These are phyloP conservation scores for Aspergillus puulaauensis DNA, from an alignment of 2,329 filamentous ascomycete genomes.

Conservation along the genomic window DNA sequence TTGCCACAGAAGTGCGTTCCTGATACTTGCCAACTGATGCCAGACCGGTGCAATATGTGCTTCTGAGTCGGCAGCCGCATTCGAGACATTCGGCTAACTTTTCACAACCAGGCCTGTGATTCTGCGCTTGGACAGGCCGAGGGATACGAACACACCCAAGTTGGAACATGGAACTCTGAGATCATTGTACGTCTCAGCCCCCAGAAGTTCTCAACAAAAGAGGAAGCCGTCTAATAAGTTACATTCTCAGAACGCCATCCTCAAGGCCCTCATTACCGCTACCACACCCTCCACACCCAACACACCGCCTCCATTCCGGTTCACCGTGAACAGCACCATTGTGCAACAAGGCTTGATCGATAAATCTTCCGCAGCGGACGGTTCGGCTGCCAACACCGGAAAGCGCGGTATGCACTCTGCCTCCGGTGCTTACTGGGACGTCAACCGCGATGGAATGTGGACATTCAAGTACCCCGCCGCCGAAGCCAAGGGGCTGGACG, in stretches of 20 bases:
- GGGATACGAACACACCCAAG: slow-evolving; percentile 83
- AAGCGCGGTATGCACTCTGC: slow-evolving; percentile 68
- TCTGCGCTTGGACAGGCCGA: slow-evolving; percentile 70
- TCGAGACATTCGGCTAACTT: slow-evolving; percentile 11
- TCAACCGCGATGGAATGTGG: slow-evolving; percentile 54
- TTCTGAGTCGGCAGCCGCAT: background rate
- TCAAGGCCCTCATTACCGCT: slow-evolving; percentile 43
- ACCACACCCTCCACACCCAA: slow-evolving; percentile 37
- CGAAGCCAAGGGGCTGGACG: slow-evolving; percentile 48
- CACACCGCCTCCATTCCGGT: slow-evolving; percentile 71
- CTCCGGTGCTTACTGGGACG: slow-evolving; percentile 52
- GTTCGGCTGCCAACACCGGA: slow-evolving; percentile 64
- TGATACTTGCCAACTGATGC: background rate
- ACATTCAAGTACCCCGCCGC: slow-evolving; percentile 51
- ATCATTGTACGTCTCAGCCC: slow-evolving; percentile 72
- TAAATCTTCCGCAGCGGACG: slow-evolving; percentile 54
- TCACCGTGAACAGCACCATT: slow-evolving; percentile 96
- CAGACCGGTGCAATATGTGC: background rate
- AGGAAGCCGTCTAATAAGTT: background rate
- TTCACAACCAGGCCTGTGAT: slow-evolving; percentile 72
- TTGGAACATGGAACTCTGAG: slow-evolving; percentile 81
- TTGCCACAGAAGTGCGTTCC: slow-evolving; percentile 71
- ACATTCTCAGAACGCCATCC: slow-evolving; percentile 35
- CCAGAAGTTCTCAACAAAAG: background rate
- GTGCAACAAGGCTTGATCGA: slow-evolving; percentile 76